Evolutionary conservation across 352 stramenopile species (phyloP), one percentile per base, ranked within the genome.

Genomic region (Pythium scleroteichum): DNA sequence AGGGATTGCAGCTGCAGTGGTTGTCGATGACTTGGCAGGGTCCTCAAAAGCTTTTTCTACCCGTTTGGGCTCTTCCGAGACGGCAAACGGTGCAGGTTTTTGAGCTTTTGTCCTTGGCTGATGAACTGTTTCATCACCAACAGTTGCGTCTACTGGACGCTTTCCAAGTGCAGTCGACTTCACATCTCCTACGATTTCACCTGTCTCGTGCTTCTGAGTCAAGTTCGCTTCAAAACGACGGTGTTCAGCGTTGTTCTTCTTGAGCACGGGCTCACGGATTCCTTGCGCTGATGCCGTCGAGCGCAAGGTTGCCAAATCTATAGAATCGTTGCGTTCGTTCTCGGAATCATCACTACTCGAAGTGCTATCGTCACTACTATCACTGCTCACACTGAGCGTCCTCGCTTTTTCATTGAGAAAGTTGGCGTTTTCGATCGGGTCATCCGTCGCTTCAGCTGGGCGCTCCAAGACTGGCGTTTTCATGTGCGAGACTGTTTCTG

Each of bases 281-380:
- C 10, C 29, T 35, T 35, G 29, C 5, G 10, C 10, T 5, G 29
- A 35, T 10, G 29, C 10, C 5, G 5, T 35, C 29, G 5, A 10
- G 10, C 5, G 10, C 29, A 10, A 5, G 10, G 5, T 35, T 5
- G 29, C 29, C 5, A 35, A 10, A 10, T 35, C 29, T 35, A 10
- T 35, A 10, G 29, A 35, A 35, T 35, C 10, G 38, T 44, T 13
- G 16, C 10, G n/a, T 53, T 53, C 44, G 35, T 17, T 29, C 0
- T 62, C 42, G 29, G 27, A 44, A n/a, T 20, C 45, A 22, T 20
- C 41, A 13, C 54, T 48, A 14, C 29, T 59, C 10, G 55, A 63
- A 27, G 41, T 65, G 48, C 46, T 63, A 19, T 49, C 46, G 5
- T 26, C 53, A 27, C 50, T 65, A 39, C 56, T 63, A 26, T 41